A percentile compares a stretch with the other conserved stretches of the same genome.
Evolutionary conservation across 225 moss, liverwort and hornwort genomes (phyloP).

Genomic region (Marchantia paleacea): DNA sequence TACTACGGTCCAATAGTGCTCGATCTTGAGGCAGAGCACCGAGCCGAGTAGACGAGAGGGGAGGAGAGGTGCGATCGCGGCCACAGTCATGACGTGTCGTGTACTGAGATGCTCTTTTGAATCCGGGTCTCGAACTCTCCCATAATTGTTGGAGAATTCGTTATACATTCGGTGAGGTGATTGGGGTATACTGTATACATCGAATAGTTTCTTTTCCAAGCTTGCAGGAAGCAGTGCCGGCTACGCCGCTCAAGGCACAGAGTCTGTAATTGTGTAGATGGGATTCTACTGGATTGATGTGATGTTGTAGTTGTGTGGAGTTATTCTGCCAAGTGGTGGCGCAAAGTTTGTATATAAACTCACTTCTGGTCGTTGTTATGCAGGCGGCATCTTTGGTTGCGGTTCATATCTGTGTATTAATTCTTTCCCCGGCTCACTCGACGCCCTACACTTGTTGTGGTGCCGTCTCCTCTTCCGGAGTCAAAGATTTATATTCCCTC

Average conservation of each 20-base stretch:
- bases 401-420: no score
- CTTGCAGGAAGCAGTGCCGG: neutral
- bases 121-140: neutral
- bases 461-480: neutral
- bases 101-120: neutral
- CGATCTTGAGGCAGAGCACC: neutral
- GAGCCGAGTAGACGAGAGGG: neutral
- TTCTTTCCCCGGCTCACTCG: neutral
- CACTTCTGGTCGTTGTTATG: neutral
- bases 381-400: neutral
- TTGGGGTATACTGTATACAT: neutral
- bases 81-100: neutral
- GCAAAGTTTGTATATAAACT: neutral
- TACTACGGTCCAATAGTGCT: neutral
- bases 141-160: neutral
- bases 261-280: neutral
- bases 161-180: neutral
- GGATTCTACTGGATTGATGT: neutral
- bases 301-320: neutral
- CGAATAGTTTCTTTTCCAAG: neutral
- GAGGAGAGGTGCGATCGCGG: neutral
- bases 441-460: neutral
- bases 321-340: neutral
- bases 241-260: neutral
- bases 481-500: neutral